Conservation (phyloP, 495 filamentous ascomycete species). For the Aspergillus haitiensis region DNA sequence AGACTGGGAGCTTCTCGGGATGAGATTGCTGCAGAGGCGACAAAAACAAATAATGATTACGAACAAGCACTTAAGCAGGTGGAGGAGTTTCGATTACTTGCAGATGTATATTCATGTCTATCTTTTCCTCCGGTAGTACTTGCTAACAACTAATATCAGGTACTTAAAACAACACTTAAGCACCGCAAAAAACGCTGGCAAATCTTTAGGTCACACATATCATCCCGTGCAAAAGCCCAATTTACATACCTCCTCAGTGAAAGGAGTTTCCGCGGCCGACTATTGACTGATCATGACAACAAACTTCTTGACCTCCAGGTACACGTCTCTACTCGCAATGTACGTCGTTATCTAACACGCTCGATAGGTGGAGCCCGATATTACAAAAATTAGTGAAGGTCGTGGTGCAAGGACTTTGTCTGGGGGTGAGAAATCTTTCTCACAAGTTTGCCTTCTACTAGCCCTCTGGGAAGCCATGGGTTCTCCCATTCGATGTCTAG, state of each 20-base stretch:
- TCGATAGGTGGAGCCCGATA: conserved; percentile 70
- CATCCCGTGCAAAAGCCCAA: conserved; percentile 75
- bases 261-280: conserved; percentile 79
- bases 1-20: conserved; percentile 68
- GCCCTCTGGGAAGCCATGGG: conserved; percentile 98
- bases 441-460: conserved; percentile 88
- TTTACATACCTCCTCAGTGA: conserved; percentile 88
- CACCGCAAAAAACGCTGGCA: conserved; percentile 75
- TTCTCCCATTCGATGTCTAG: conserved; percentile 86
- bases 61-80: conserved; percentile 47
- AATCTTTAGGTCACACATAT: conserved; percentile 79
- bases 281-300: conserved; percentile 71
- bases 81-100: conserved; percentile 51
- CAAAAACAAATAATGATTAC: conserved; percentile 43
- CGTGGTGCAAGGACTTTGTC: conserved; percentile 88
- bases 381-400: conserved; percentile 64
- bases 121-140: not conserved
- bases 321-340: conserved; percentile 10
- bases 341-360: conserved; percentile 1
- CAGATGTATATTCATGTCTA: conserved; percentile 41
- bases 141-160: conserved; percentile 28
- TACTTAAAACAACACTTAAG: conserved; percentile 63
- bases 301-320: conserved; percentile 78
- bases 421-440: conserved; percentile 96
- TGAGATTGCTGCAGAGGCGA: conserved; percentile 57